Evolutionary conservation across 2,329 filamentous ascomycete species (phyloP).

Genomic region (Aphanocladium album): DNA sequence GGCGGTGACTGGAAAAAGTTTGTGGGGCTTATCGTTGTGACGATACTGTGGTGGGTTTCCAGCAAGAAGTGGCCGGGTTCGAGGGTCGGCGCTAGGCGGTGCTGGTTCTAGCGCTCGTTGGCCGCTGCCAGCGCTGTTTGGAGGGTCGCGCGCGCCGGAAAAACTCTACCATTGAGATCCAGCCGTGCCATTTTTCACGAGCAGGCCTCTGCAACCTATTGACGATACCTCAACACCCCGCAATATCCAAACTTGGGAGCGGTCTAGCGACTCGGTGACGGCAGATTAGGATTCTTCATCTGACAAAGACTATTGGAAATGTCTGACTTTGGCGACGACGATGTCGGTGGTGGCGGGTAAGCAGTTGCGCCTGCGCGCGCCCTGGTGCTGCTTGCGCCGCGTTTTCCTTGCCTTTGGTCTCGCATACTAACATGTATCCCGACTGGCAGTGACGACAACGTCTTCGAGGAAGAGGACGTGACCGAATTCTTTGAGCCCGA

Average conservation of each 20-base stretch:
- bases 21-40: slow-evolving; percentile 20
- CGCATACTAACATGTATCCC: neutral
- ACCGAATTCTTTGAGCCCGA: slow-evolving; percentile 53
- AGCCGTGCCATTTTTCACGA: slow-evolving; percentile 27
- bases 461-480: slow-evolving; percentile 66
- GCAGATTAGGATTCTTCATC: neutral
- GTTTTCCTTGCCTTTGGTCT: neutral
- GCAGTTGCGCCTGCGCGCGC: slow-evolving; percentile 21
- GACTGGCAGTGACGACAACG: slow-evolving; percentile 57
- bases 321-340: slow-evolving; percentile 71
- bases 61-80: neutral
- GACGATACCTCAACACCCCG: neutral
- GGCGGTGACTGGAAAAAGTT: slow-evolving; percentile 29
- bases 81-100: neutral
- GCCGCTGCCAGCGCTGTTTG: neutral
- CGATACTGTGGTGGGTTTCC: slow-evolving; percentile 11
- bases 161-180: slow-evolving; percentile 20
- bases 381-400: slow-evolving; percentile 8
- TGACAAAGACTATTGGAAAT: slow-evolving; percentile 36
- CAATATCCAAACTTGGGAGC: neutral
- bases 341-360: slow-evolving; percentile 54
- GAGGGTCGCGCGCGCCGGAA: slow-evolving; percentile 27
- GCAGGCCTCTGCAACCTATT: slow-evolving; percentile 2
- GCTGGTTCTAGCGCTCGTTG: neutral
- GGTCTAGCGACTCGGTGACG: slow-evolving; percentile 11